phyloP scores from a whole-genome alignment of 805 yeast genomes.

The Kluyveromyces dobzhanskii region DNA sequence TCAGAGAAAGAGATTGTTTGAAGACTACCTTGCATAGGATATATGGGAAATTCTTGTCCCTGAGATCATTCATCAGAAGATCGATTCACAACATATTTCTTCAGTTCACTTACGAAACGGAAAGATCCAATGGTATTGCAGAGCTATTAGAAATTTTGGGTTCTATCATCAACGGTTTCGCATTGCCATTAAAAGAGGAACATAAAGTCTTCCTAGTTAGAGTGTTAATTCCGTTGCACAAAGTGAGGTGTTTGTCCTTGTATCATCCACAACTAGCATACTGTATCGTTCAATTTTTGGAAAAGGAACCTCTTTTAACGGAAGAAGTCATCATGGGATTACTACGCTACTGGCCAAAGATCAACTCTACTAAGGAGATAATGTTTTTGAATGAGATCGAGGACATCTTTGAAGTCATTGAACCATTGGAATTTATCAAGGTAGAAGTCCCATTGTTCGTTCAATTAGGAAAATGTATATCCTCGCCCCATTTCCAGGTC shows the following conservation, averaged over 20 bases:
- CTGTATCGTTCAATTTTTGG: constrained; percentile 93
- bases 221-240: constrained; percentile 86
- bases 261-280: constrained; percentile 97
- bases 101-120: constrained; percentile 92
- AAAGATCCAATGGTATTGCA: constrained; percentile 90
- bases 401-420: constrained; percentile 93
- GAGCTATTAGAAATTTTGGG: constrained; percentile 93
- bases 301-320: constrained; percentile 84
- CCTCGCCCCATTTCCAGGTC: constrained; percentile 95
- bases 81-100: constrained; percentile 87
- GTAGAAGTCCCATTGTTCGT: constrained; percentile 90
- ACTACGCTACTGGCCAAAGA: constrained; percentile 93
- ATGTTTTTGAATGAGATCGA: constrained; percentile 94
- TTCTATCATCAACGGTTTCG: constrained; percentile 94
- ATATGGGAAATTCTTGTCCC: constrained; percentile 86
- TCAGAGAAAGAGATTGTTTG: constrained; percentile 88
- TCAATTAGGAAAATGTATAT: constrained; percentile 86
- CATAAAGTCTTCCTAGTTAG: constrained; percentile 85
- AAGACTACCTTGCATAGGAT: constrained; percentile 94
- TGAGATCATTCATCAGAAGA: constrained; percentile 85
- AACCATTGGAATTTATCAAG: constrained; percentile 83
- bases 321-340: constrained; percentile 96
- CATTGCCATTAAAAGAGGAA: constrained; percentile 93
- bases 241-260: constrained; percentile 76
- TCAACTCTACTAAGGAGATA: constrained; percentile 88